Evolutionary conservation across 495 filamentous ascomycete species (phyloP).

Genomic region (Jackrogersella multiformis): DNA sequence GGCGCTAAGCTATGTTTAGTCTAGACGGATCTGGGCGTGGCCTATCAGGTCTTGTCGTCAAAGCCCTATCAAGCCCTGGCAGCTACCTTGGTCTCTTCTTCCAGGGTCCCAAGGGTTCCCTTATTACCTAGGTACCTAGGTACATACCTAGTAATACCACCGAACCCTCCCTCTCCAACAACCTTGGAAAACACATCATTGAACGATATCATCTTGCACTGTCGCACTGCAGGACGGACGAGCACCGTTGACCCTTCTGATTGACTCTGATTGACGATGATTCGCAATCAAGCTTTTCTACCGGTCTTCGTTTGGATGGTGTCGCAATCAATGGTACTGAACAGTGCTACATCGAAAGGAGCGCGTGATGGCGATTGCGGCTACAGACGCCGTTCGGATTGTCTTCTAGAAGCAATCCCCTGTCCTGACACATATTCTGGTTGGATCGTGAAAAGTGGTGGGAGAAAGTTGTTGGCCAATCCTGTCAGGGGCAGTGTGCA

Average conservation of each 20-base stretch:
- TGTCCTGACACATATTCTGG: constrained; percentile 14
- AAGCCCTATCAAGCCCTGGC: constrained; percentile 36
- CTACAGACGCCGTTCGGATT: constrained; percentile 27
- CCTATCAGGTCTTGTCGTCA: constrained; percentile 24
- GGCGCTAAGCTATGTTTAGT: constrained; percentile 9
- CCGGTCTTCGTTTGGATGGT: constrained; percentile 35
- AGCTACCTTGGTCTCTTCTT: no score
- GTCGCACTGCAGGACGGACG: constrained; percentile 29
- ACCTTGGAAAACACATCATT: background rate
- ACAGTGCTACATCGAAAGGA: constrained; percentile 30
- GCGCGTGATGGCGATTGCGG: constrained; percentile 41
- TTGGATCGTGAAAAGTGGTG: constrained; percentile 25
- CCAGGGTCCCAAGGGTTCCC: background rate
- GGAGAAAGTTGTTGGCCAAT: constrained; percentile 36
- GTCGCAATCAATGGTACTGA: constrained; percentile 26
- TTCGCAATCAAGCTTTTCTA: constrained; percentile 44
- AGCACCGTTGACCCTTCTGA: constrained; percentile 24
- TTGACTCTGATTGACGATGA: constrained; percentile 37
- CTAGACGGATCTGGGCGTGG: constrained; percentile 33
- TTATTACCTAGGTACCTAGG: background rate
- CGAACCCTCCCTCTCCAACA: constrained; percentile 25
- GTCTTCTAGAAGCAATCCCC: constrained; percentile 41
- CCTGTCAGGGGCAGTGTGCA: constrained; percentile 39
- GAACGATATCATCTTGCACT: constrained; percentile 9
- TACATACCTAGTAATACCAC: constrained; percentile 32